phyloP scores from a whole-genome alignment of 148 eudicot genomes.

The Chenopodium suecicum region DNA sequence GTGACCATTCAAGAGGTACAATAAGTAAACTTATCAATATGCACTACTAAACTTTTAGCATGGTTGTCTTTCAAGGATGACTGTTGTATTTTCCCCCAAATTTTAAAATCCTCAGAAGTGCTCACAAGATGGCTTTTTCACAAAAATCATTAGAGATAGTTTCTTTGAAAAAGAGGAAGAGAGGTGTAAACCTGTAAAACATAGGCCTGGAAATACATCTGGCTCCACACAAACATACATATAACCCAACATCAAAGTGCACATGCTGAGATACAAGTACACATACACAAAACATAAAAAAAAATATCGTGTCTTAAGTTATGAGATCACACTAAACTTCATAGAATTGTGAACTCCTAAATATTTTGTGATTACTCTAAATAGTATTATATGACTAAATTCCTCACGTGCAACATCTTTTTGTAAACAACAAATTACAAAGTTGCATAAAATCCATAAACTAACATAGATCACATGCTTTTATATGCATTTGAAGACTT shows the following conservation, averaged over 20 bases:
- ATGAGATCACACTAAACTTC: background rate
- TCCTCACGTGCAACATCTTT: background rate
- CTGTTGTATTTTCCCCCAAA: background rate
- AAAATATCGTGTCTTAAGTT: too few relatives aligned
- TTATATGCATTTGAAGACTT: conserved; percentile 29
- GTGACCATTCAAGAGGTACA: too few relatives aligned
- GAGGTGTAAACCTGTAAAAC: background rate
- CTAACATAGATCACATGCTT: background rate
- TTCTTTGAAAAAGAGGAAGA: background rate
- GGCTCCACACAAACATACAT: background rate
- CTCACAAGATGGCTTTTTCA: background rate
- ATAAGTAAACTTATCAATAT: background rate
- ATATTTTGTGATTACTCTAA: background rate
- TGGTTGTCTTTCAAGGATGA: background rate
- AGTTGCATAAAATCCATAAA: conserved; percentile 6
- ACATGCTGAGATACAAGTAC: background rate
- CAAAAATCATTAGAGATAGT: background rate
- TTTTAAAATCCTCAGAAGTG: background rate
- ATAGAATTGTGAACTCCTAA: background rate
- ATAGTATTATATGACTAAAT: background rate
- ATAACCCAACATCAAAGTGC: background rate
- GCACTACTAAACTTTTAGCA: background rate
- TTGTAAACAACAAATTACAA: background rate
- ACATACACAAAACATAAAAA: background rate
- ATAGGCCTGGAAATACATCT: too few relatives aligned